Conservation (phyloP, 352 stramenopile genomes). For the Phytophthora pisi region DNA sequence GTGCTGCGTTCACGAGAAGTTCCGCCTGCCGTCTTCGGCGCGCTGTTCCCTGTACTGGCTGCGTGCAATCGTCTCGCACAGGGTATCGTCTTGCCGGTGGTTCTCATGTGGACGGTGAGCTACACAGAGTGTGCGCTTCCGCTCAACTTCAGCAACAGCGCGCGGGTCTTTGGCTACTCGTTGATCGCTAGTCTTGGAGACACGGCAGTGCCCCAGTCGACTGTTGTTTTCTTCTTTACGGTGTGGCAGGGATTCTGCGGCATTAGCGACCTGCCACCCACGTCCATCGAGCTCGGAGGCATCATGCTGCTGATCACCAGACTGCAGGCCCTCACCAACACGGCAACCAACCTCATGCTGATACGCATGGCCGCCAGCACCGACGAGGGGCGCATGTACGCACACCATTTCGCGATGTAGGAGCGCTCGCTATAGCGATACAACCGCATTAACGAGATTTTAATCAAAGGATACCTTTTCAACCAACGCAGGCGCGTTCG, state of each 20-base stretch:
- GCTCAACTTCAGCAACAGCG: conserved; percentile 32
- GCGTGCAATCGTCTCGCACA: conserved; percentile 61
- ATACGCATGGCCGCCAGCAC: conserved; percentile 61
- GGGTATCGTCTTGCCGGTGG: conserved; percentile 48
- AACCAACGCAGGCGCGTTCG: too few species aligned
- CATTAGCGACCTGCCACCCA: conserved; percentile 47
- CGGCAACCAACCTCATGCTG: conserved; percentile 61
- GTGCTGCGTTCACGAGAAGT: conserved; percentile 60
- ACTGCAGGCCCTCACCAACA: conserved; percentile 52
- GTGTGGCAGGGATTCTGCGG: conserved; percentile 58
- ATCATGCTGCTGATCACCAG: conserved; percentile 54
- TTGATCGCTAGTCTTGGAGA: conserved; percentile 55
- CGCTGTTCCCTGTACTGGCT: conserved; percentile 61
- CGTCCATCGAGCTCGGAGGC: conserved; percentile 46
- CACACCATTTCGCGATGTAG: conserved; percentile 31
- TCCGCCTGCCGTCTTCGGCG: conserved; percentile 55
- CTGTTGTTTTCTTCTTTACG: conserved; percentile 65
- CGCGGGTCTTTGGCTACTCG: conserved; percentile 56
- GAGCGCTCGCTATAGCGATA: too few species aligned
- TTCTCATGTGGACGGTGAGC: conserved; percentile 53
- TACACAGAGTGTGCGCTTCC: conserved; percentile 57
- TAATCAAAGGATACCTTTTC: too few species aligned
- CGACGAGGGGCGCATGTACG: conserved; percentile 46
- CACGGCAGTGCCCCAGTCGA: conserved; percentile 42
- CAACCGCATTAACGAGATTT: too few species aligned